Evolutionary conservation across 257 asterid species (phyloP).

Genomic region (Cinchona pubescens): DNA sequence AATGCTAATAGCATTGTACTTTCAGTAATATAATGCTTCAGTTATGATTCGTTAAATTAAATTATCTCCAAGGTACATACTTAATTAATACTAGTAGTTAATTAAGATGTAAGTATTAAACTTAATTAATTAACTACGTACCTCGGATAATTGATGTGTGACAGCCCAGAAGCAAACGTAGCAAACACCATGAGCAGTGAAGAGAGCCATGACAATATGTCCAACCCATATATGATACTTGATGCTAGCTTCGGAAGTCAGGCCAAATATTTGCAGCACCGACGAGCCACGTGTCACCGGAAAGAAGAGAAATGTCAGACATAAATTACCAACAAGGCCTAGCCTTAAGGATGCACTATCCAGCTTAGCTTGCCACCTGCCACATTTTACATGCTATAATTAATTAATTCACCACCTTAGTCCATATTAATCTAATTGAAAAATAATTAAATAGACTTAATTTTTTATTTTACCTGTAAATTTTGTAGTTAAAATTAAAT

Average conservation of each 20-base stretch:
- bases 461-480: too few relatives aligned
- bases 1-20: too few relatives aligned
- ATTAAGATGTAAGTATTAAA: neutral
- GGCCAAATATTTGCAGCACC: conserved; percentile 56
- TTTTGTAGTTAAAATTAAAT: too few relatives aligned
- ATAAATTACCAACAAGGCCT: conserved; percentile 64
- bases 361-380: conserved; percentile 74
- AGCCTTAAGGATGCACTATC: conserved; percentile 47
- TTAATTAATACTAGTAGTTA: too few relatives aligned
- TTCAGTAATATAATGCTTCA: neutral
- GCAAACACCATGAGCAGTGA: conserved; percentile 68
- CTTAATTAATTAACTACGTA: neutral
- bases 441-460: too few relatives aligned
- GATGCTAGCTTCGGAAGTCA: conserved; percentile 72
- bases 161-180: conserved; percentile 52
- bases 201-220: conserved; percentile 57
- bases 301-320: conserved; percentile 60
- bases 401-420: neutral
- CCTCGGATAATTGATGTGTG: conserved; percentile 51
- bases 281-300: conserved; percentile 91
- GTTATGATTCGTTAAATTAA: neutral
- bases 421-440: neutral
- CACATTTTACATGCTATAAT: conserved; percentile 4
- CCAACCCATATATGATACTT: conserved; percentile 94
- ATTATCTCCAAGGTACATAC: neutral